These are phyloP conservation scores for Metarhizium robertsii DNA, from an alignment of 2,329 filamentous ascomycete genomes.

Conservation along the genomic window DNA sequence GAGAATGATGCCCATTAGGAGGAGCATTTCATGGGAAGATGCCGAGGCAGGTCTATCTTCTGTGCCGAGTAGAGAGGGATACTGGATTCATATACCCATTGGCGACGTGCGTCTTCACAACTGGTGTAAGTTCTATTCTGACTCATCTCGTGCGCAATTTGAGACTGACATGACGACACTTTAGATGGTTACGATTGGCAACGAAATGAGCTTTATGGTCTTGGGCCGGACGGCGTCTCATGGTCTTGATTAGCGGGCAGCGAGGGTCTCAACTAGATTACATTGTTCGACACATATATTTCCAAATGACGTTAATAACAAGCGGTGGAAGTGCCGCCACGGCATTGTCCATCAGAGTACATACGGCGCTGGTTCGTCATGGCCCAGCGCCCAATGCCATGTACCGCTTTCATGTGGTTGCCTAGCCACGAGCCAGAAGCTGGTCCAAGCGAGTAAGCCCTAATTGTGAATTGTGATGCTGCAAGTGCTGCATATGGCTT, in stretches of 20 bases:
- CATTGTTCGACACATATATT: background rate
- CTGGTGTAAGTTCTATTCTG: background rate
- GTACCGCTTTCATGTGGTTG: no score
- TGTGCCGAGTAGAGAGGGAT: slow-evolving; percentile 3
- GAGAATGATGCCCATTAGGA: slow-evolving; percentile 7
- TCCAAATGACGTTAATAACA: background rate
- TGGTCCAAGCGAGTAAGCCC: no score
- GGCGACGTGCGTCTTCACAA: slow-evolving; percentile 3
- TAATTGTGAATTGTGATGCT: no score
- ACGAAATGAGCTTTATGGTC: background rate
- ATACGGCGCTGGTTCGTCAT: no score
- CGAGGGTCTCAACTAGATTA: background rate
- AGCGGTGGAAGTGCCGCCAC: no score
- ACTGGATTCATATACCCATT: slow-evolving; percentile 11
- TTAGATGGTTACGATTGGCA: background rate
- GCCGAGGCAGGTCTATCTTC: background rate
- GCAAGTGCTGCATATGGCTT: no score
- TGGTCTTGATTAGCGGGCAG: background rate
- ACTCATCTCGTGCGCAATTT: background rate
- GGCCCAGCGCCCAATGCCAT: no score
- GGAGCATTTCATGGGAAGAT: background rate
- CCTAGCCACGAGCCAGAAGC: no score
- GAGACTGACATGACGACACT: background rate
- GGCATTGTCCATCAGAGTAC: no score
- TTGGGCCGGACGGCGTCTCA: background rate